Percentiles rank a stretch among this genome's conserved stretches.
These are phyloP conservation scores for Flammula alnicola DNA, from an alignment of 1,284 basidiomycete genomes.

Conservation along the genomic window DNA sequence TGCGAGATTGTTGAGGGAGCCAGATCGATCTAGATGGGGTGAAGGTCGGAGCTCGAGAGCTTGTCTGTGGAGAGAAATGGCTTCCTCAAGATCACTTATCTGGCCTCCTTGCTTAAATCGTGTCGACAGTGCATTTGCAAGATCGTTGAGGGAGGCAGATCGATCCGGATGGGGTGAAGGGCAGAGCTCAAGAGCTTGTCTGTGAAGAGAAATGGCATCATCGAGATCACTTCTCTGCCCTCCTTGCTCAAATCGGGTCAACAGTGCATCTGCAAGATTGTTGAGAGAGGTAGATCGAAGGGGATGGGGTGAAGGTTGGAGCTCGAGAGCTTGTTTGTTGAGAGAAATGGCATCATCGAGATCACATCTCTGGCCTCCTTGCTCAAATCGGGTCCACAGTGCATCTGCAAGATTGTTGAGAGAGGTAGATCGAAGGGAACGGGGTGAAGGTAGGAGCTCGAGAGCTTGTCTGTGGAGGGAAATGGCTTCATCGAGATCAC, in stretches of 20 bases:
- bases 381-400: background rate
- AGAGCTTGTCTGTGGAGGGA: too few species aligned
- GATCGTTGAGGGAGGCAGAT: background rate
- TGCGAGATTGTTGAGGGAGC: background rate
- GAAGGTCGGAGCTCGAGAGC: background rate
- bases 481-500: too few species aligned
- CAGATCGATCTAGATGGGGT: background rate
- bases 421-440: too few species aligned
- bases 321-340: slow-evolving; percentile 3
- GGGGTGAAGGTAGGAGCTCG: too few species aligned
- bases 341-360: slow-evolving; percentile 10
- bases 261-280: slow-evolving; percentile 1
- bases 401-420: background rate
- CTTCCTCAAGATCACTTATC: background rate
- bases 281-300: background rate
- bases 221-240: background rate
- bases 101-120: background rate
- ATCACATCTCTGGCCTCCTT: background rate
- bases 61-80: slow-evolving; percentile 3
- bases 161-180: background rate
- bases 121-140: background rate
- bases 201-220: background rate
- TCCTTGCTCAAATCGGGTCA: background rate
- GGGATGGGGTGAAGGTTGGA: background rate
- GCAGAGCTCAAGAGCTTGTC: background rate